A percentile compares a stretch with the other conserved stretches of the same genome.
Conservation (phyloP, 371 early-diverging fungal species). For the Mucor ambiguus region DNA sequence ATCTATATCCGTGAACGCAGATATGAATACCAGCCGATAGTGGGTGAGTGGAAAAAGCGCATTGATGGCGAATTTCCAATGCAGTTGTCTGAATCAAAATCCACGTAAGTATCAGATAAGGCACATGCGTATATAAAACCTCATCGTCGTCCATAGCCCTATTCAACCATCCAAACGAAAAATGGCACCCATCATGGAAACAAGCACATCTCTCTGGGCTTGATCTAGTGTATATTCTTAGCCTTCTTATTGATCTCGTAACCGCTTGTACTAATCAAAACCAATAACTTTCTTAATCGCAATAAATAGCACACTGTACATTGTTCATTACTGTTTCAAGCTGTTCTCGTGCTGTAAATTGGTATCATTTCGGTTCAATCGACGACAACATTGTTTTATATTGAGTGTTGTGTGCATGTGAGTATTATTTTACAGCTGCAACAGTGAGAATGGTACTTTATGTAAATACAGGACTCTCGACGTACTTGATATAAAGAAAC, state of each 20-base stretch:
- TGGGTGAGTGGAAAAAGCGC: conserved; percentile 28
- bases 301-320: neutral
- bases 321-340: neutral
- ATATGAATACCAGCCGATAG: conserved; percentile 25
- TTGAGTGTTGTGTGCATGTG: no score
- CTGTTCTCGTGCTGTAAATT: no score
- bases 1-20: conserved; percentile 12
- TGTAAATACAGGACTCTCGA: no score
- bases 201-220: conserved; percentile 2
- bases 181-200: conserved; percentile 6
- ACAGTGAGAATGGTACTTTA: no score
- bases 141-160: neutral
- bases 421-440: no score
- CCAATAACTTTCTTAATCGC: neutral
- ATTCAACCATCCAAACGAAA: neutral
- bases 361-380: no score
- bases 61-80: neutral
- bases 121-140: neutral
- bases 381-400: no score
- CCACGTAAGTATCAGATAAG: conserved; percentile 10
- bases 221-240: neutral
- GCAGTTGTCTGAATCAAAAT: conserved; percentile 9
- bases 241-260: neutral
- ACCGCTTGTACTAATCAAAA: no score
- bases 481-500: neutral